A percentile compares a stretch with the other conserved stretches of the same genome.
These are phyloP conservation scores for Dentipellis fragilis DNA, from an alignment of 768 basidiomycete species.

Conservation along the genomic window DNA sequence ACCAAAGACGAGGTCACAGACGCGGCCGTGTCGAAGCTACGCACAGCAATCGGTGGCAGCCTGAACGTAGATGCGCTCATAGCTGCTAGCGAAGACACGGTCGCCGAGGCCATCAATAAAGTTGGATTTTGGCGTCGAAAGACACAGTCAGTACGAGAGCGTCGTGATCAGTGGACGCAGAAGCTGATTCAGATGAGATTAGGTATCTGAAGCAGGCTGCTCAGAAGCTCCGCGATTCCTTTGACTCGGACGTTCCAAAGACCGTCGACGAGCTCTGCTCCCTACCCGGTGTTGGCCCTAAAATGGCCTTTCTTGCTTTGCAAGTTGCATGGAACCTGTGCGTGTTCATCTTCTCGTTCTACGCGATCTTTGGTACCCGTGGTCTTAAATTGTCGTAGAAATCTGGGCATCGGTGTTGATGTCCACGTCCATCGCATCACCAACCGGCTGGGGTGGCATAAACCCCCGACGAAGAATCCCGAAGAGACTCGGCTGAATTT, in stretches of 20 bases:
- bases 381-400: constrained; percentile 32
- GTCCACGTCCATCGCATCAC: constrained; percentile 95
- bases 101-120: constrained; percentile 73
- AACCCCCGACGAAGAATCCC: constrained; percentile 69
- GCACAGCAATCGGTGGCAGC: constrained; percentile 66
- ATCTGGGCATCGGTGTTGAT: constrained; percentile 90
- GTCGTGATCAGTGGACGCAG: not conserved
- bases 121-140: constrained; percentile 93
- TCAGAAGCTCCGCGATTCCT: constrained; percentile 54
- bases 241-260: constrained; percentile 78
- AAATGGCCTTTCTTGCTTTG: constrained; percentile 86
- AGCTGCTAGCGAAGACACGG: constrained; percentile 45
- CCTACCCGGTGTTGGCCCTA: constrained; percentile 87
- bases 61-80: constrained; percentile 66
- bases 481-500: constrained; percentile 81
- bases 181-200: not conserved
- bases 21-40: constrained; percentile 67
- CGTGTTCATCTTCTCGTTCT: constrained; percentile 16
- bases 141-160: constrained; percentile 44
- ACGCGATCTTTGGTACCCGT: too few relatives aligned
- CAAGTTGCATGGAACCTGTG: constrained; percentile 82
- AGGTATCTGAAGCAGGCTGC: constrained; percentile 76
- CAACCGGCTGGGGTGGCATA: constrained; percentile 89
- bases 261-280: constrained; percentile 84
- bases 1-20: constrained; percentile 89